Conservation (phyloP, 1,139 yeast genomes). For the Sugiyamaella neomexicana region DNA sequence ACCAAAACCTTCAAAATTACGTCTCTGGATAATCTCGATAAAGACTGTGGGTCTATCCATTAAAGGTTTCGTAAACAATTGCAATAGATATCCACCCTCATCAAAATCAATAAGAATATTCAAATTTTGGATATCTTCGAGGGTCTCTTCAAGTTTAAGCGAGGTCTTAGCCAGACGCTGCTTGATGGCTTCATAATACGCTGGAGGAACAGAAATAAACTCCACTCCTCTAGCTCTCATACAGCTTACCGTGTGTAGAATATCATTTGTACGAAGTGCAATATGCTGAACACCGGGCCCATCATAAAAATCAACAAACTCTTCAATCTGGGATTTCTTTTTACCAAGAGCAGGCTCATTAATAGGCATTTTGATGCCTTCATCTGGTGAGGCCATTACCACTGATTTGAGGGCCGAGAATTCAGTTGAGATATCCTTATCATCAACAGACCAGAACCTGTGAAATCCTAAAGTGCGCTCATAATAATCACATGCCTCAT, state of each 20-base stretch:
- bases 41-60: constrained; percentile 80
- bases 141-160: constrained; percentile 52
- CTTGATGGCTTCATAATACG: constrained; percentile 55
- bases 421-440: constrained; percentile 65
- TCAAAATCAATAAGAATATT: constrained; percentile 76
- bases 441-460: constrained; percentile 83
- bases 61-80: constrained; percentile 73
- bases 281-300: constrained; percentile 87
- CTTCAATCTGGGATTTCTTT: constrained; percentile 76
- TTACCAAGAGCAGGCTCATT: constrained; percentile 77
- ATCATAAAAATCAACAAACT: constrained; percentile 67
- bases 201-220: constrained; percentile 58
- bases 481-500: constrained; percentile 56
- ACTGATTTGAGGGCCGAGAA: constrained; percentile 68
- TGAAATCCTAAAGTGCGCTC: constrained; percentile 68
- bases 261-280: constrained; percentile 64
- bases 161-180: constrained; percentile 46
- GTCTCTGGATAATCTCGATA: constrained; percentile 75
- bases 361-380: constrained; percentile 71
- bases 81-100: constrained; percentile 67
- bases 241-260: constrained; percentile 54
- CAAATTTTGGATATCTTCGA: constrained; percentile 47
- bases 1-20: constrained; percentile 81
- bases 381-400: constrained; percentile 73
- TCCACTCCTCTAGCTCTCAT: constrained; percentile 64